These are phyloP conservation scores for Cyclospora cayetanensis DNA, from an alignment of 169 alveolate species.

Conservation along the genomic window DNA sequence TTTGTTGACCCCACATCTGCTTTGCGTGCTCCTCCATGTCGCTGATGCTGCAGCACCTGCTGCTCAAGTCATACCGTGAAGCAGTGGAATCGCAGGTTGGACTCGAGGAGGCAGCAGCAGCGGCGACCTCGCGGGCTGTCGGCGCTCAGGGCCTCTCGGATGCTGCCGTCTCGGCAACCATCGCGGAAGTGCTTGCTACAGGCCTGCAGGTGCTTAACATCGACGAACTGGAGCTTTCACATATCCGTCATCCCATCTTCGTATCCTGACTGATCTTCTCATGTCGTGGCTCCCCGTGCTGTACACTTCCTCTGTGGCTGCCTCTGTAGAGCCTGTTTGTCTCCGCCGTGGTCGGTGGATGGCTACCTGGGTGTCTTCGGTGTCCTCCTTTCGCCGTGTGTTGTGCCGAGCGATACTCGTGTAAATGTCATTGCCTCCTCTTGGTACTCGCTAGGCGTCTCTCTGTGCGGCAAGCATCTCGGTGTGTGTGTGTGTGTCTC, in stretches of 20 bases:
- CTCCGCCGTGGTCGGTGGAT: too few relatives aligned
- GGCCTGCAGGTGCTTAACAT: constrained; percentile 38
- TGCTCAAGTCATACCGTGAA: constrained; percentile 62
- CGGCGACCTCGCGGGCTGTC: background rate
- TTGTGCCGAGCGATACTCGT: too few relatives aligned
- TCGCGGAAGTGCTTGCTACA: constrained; percentile 59
- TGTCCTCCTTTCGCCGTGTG: too few relatives aligned
- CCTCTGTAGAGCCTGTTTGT: too few relatives aligned
- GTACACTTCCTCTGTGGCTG: too few relatives aligned
- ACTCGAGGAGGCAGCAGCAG: background rate
- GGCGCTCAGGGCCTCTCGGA: constrained; percentile 12
- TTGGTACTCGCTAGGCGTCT: too few relatives aligned
- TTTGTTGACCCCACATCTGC: background rate
- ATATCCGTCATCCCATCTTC: background rate
- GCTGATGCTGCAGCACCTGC: constrained; percentile 22
- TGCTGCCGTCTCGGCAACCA: constrained; percentile 32
- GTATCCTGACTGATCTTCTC: background rate
- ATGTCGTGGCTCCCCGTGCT: too few relatives aligned
- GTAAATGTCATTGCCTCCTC: too few relatives aligned
- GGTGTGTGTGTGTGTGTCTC: background rate
- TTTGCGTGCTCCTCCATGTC: background rate
- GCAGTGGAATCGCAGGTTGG: constrained; percentile 34
- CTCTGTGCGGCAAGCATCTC: too few relatives aligned
- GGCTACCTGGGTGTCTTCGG: too few relatives aligned
- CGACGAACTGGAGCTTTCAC: background rate